Evolutionary conservation across 352 stramenopile genomes (phyloP).

Genomic region (Thalassiosira gravida): DNA sequence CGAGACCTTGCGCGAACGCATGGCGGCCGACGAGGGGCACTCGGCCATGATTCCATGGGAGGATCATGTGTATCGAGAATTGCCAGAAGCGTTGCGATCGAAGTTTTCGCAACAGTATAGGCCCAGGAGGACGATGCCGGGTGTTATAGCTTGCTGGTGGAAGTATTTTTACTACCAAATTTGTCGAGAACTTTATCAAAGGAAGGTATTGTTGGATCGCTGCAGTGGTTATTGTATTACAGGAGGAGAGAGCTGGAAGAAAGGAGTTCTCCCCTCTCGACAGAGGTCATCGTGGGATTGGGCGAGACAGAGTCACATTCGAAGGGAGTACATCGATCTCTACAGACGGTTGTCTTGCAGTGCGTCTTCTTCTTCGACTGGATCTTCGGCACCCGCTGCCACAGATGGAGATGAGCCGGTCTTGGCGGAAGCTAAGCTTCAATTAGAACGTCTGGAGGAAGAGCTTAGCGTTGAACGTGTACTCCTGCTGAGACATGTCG

Average conservation of each 20-base stretch:
- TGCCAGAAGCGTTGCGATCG: conserved; percentile 32
- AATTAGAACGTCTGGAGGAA: conserved; percentile 74
- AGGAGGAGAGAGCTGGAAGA: conserved; percentile 10
- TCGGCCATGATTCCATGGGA: conserved; percentile 39
- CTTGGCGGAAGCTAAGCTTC: conserved; percentile 40
- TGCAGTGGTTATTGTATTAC: conserved; percentile 16
- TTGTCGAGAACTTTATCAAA: conserved; percentile 62
- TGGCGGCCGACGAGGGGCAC: conserved; percentile 40
- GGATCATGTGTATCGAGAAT: conserved; percentile 43
- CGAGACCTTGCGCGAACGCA: conserved; percentile 24
- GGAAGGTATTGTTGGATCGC: conserved; percentile 46
- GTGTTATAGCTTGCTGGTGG: conserved; percentile 75
- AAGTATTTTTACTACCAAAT: conserved; percentile 68
- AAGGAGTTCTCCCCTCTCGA: conserved; percentile 2
- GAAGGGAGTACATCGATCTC: conserved; percentile 77
- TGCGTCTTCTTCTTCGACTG: not conserved
- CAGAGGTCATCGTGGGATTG: conserved; percentile 58
- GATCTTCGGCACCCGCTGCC: not conserved
- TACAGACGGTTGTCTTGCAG: conserved; percentile 26
- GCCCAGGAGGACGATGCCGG: conserved; percentile 31
- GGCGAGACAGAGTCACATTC: conserved; percentile 63
- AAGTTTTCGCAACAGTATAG: conserved; percentile 9
- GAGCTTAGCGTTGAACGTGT: conserved; percentile 80
- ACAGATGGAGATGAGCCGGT: conserved; percentile 7
- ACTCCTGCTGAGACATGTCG: conserved; percentile 72